Percentiles rank a stretch among this genome's conserved stretches.
Conservation (phyloP, 768 basidiomycete genomes). For the Boletellus ananiceps region DNA sequence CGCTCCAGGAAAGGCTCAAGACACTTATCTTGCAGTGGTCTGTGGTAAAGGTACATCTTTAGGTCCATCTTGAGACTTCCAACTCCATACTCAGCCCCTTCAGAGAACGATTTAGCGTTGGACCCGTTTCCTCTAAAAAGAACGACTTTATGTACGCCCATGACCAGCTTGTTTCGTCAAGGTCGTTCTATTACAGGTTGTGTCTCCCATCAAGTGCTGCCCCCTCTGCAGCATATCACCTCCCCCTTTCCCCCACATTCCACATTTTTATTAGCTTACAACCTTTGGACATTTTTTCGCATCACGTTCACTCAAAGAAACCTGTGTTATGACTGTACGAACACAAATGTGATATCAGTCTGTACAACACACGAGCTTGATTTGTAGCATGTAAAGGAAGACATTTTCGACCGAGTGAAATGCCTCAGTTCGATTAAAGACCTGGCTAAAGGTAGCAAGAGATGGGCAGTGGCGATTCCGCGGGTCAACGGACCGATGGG, state of each 20-base stretch:
- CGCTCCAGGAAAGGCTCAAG: constrained; percentile 63
- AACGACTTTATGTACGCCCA: background rate
- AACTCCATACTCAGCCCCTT: constrained; percentile 8
- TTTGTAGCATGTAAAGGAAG: background rate
- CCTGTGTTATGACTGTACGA: constrained; percentile 5
- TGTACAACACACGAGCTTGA: constrained; percentile 4
- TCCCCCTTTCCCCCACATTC: background rate
- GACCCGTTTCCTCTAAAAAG: background rate
- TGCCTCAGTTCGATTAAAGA: background rate
- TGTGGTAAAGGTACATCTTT: constrained; percentile 55
- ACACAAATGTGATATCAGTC: constrained; percentile 11
- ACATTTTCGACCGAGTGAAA: background rate
- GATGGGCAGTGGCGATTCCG: background rate
- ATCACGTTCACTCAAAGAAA: constrained; percentile 3
- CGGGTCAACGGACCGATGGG: background rate
- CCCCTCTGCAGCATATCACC: constrained; percentile 4
- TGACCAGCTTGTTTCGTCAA: background rate
- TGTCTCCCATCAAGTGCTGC: background rate
- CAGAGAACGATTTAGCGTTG: constrained; percentile 53
- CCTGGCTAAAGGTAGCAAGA: background rate
- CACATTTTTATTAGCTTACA: constrained; percentile 5
- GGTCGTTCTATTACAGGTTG: background rate
- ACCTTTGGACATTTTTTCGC: background rate
- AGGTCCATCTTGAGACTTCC: background rate
- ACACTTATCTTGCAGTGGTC: constrained; percentile 73